These are phyloP conservation scores for Smittium culicis DNA, from an alignment of 371 early-diverging fungal species.

Conservation along the genomic window DNA sequence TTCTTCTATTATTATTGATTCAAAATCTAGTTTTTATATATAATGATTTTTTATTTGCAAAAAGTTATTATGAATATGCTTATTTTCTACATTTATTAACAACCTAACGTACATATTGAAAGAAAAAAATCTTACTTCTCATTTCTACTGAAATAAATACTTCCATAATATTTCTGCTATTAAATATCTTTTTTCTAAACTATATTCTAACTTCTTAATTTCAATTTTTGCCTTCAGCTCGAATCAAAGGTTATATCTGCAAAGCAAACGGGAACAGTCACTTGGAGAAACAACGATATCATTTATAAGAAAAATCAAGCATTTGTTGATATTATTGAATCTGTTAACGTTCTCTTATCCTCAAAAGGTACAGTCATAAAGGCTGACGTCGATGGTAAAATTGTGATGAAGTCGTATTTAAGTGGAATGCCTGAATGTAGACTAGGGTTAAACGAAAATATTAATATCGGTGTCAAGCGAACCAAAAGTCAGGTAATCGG, in stretches of 20 bases:
- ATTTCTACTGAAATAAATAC: too few species aligned
- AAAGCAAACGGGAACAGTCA: slow-evolving; percentile 61
- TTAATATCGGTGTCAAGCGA: slow-evolving; percentile 44
- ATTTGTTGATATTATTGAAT: slow-evolving; percentile 94
- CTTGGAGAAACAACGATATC: slow-evolving; percentile 92
- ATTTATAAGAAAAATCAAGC: slow-evolving; percentile 95
- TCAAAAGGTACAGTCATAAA: slow-evolving; percentile 91
- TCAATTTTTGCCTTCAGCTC: background rate
- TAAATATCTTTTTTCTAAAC: background rate
- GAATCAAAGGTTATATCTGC: slow-evolving; percentile 83
- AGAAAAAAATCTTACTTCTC: too few species aligned
- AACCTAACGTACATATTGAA: too few species aligned
- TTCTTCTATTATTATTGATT: too few species aligned
- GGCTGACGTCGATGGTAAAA: slow-evolving; percentile 84
- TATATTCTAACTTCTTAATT: background rate
- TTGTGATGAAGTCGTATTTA: slow-evolving; percentile 92
- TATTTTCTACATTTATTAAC: too few species aligned
- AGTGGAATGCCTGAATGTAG: slow-evolving; percentile 98
- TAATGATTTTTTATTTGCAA: too few species aligned
- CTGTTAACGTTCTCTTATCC: slow-evolving; percentile 87
- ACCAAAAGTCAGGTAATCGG: slow-evolving; percentile 35
- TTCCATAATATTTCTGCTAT: too few species aligned
- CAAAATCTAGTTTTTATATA: too few species aligned
- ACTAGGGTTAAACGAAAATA: slow-evolving; percentile 93
- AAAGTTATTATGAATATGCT: too few species aligned